Conservation (phyloP, 73 alveolate species). For the Tetrahymena elliotti region DNA sequence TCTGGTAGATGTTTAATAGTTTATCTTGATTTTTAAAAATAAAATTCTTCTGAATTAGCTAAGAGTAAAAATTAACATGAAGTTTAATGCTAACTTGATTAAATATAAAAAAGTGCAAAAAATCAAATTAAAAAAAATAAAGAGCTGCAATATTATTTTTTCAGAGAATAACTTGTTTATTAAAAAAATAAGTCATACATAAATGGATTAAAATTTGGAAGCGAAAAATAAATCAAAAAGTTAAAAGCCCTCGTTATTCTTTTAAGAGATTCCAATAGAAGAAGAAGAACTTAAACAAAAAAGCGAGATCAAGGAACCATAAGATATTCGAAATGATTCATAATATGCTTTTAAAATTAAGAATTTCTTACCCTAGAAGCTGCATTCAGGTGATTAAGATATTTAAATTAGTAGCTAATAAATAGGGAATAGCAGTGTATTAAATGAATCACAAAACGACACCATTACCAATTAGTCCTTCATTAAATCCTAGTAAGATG, state of each 20-base stretch:
- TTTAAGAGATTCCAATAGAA: background rate
- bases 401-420: background rate
- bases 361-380: background rate
- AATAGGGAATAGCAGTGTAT: background rate
- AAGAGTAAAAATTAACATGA: too few relatives aligned
- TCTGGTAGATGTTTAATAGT: too few relatives aligned
- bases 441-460: background rate
- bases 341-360: too few relatives aligned
- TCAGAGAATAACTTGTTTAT: too few relatives aligned
- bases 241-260: background rate
- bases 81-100: too few relatives aligned
- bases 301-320: background rate
- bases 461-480: background rate
- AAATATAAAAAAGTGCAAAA: too few relatives aligned
- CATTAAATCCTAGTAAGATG: background rate
- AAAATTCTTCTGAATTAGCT: too few relatives aligned
- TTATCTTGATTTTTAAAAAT: too few relatives aligned
- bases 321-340: background rate
- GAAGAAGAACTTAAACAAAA: background rate
- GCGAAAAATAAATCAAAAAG: background rate
- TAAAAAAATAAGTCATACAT: too few relatives aligned
- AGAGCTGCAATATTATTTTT: too few relatives aligned
- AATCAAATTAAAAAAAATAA: too few relatives aligned
- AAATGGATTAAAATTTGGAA: background rate
- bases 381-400: background rate